Evolutionary conservation across 306 rosid species (phyloP).

Genomic region (Dryas alaskensis): DNA sequence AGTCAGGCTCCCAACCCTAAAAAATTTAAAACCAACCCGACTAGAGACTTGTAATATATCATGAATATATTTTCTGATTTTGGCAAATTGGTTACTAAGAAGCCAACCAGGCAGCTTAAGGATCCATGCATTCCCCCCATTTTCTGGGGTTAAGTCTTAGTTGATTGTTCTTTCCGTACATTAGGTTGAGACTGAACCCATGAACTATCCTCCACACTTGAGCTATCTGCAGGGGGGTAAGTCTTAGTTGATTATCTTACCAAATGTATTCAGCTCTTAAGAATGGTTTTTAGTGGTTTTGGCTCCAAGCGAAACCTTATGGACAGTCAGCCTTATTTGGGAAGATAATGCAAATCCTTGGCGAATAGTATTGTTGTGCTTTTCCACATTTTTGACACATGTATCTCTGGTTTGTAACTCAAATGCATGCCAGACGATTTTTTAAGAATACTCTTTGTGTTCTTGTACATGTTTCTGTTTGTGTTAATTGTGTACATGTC

Average conservation of each 20-base stretch:
- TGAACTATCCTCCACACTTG: neutral
- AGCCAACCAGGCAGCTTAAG: neutral
- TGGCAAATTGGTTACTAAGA: neutral
- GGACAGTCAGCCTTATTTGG: neutral
- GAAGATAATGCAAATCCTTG: neutral
- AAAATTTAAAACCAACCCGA: neutral
- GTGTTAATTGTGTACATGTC: neutral
- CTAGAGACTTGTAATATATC: neutral
- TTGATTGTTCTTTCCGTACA: neutral
- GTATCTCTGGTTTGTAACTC: neutral
- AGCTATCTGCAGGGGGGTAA: neutral
- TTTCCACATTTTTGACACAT: neutral
- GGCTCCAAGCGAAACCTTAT: neutral
- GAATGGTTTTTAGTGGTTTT: neutral
- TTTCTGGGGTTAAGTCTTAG: neutral
- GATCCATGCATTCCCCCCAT: neutral
- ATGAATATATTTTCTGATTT: neutral
- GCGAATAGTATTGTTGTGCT: neutral
- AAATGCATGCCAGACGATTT: neutral
- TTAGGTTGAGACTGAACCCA: neutral
- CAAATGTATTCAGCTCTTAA: neutral
- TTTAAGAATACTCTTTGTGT: neutral
- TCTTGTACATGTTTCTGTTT: neutral
- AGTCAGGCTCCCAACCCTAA: neutral
- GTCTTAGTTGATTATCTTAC: neutral